Evolutionary conservation across 257 asterid genomes (phyloP).

Genomic region (Fraxinus quadrangulata): DNA sequence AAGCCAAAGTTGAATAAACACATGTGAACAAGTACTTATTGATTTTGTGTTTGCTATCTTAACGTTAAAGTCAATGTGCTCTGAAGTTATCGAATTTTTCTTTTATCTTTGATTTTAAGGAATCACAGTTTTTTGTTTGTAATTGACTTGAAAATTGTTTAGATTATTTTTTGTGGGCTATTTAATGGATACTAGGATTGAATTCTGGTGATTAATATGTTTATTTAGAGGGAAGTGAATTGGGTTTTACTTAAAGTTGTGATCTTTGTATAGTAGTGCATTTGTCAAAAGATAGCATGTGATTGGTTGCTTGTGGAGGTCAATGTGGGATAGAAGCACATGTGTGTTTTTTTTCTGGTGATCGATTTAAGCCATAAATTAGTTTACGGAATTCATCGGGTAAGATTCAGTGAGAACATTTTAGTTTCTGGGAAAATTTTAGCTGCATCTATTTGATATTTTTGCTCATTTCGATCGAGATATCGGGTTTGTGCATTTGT

Average conservation of each 20-base stretch:
- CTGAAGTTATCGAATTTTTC: conserved; percentile 8
- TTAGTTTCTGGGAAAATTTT: conserved; percentile 7
- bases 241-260: conserved; percentile 1
- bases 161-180: not conserved
- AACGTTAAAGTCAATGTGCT: not conserved
- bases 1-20: conserved; percentile 10
- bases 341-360: conserved; percentile 8
- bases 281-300: conserved; percentile 42
- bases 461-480: conserved; percentile 11
- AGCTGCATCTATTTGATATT: not conserved
- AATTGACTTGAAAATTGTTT: conserved; percentile 27
- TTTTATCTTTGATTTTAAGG: conserved; percentile 29
- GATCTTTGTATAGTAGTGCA: conserved; percentile 21
- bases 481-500: not conserved
- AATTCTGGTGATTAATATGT: not conserved
- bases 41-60: conserved; percentile 3
- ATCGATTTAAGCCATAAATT: not conserved
- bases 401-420: conserved; percentile 14
- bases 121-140: conserved; percentile 28
- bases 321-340: conserved; percentile 7
- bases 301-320: conserved; percentile 27
- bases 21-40: conserved; percentile 8
- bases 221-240: not conserved
- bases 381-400: not conserved
- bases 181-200: not conserved